phyloP scores from a whole-genome alignment of 2,329 filamentous ascomycete genomes.

The Neoascochyta sp. region DNA sequence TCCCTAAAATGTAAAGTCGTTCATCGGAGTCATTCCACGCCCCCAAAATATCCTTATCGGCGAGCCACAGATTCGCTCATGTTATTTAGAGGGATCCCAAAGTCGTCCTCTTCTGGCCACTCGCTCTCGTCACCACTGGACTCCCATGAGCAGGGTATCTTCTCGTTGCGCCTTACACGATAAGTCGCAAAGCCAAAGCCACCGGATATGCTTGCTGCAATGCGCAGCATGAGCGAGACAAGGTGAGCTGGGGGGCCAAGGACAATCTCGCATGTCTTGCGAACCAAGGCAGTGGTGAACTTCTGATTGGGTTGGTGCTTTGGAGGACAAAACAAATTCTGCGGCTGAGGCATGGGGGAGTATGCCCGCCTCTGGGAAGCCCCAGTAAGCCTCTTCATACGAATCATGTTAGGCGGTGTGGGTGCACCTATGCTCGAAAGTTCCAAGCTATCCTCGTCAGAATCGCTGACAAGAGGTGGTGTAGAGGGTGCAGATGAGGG shows the following conservation, averaged over 20 bases:
- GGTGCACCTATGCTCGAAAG: constrained; percentile 37
- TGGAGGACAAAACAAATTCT: constrained; percentile 60
- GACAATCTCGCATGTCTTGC: constrained; percentile 72
- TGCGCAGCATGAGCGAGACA: constrained; percentile 72
- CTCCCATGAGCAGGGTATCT: constrained; percentile 54
- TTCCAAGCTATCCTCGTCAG: constrained; percentile 43
- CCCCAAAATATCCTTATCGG: constrained; percentile 22
- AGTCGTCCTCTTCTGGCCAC: constrained; percentile 57
- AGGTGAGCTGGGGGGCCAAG: constrained; percentile 77
- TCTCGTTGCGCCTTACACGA: constrained; percentile 26
- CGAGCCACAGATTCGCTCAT: constrained; percentile 20
- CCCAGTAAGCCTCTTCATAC: constrained; percentile 45
- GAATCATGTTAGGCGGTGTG: constrained; percentile 40
- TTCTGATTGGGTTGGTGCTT: constrained; percentile 38
- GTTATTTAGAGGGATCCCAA: constrained; percentile 47
- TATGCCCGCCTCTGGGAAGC: constrained; percentile 57
- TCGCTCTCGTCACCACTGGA: constrained; percentile 53
- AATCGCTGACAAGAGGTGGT: constrained; percentile 45
- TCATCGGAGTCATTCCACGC: constrained; percentile 22
- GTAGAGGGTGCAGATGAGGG: constrained; percentile 41
- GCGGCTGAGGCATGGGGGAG: constrained; percentile 65
- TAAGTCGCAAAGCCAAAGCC: constrained; percentile 40
- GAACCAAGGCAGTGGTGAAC: constrained; percentile 59
- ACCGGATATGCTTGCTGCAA: constrained; percentile 69
- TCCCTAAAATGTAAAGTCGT: constrained; percentile 4